Evolutionary conservation across 176 grass and related monocot genomes (phyloP), one percentile per base, ranked within the genome.

Genomic region (Eleusine coracana): DNA sequence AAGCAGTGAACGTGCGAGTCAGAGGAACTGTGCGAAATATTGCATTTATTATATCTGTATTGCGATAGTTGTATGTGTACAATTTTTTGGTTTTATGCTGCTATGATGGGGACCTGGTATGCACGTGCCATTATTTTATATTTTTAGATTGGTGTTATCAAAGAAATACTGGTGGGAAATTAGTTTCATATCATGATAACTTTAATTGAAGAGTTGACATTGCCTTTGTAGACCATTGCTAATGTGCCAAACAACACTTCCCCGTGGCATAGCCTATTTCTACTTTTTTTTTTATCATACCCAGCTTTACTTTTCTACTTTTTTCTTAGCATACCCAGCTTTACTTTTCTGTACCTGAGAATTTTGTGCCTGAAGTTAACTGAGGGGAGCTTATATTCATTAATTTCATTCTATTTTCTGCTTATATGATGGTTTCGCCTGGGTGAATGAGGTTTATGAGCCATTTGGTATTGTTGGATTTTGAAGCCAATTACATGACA

Each of bases 361-460:
- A 80, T 76, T 68, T 45, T 76, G 25, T 29, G 51, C 41, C 37
- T 76, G 56, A 71, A 71, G 50, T 81, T 34, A 81, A 56, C 71
- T 15, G 8, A 15, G 13, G 46, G 39, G 21, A 39, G 25, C 41
- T 23, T 81, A 75, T 63, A 46, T 70, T 46, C 28, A 34, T 48
- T 29, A 37, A 20, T 44, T 55, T 18, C 66, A 65, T 80, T 44
- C 39, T 78, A 41, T 20, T 51, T 54, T 39, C 25, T 71, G 23
- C 50, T 71, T 6, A 46, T 45, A 52, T 15, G 50, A 52, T 52
- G 15, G 50, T 5, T 16, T 17, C 4, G 14, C 7, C 39, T 13
- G 44, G 54, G 45, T 37, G 41, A 51, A 17, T 52, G 6, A 66
- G 20, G 42, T 37, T 62, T 54, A 48, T 80, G 29, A 52, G 36